Base-by-base conservation (phyloP, 805 yeast species). In the Huiozyma sinensis region DNA sequence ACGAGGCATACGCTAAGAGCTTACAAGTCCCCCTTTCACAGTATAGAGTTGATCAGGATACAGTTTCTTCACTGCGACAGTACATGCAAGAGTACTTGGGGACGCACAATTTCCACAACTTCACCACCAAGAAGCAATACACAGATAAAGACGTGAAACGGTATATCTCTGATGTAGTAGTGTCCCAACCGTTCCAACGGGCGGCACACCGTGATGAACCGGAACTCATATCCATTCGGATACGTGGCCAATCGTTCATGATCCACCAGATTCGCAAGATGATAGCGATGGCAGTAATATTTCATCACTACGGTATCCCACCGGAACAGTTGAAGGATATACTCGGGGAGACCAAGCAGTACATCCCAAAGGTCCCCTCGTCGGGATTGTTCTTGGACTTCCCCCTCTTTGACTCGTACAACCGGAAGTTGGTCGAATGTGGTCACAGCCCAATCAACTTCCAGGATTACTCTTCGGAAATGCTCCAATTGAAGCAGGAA, bases 201-300 rank as follows among this genome's bases (percentile, higher is more conserved):
- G 95, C 38, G 5, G 6, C n/a, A 4, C 11, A 32, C 8, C 28
- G 24, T 7, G n/a, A 12, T n/a, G 34, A 36, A 4, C n/a, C 28
- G 7, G 43, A 88, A 58, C 88, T 96, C 95, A 72, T 83, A 1
- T 82, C 94, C 2, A 78, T 88, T 56, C 85, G 85, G 66, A 82
- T 88, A 52, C 96, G 88, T 61, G 97, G 97, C 6, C 96, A 89
- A 65, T 83, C 95, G 6, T 89, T 88, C 63, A 89, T 88, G 95
- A 71, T 88, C 47, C 96, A 88, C 65, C 96, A 88, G 69, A 89
- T 88, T 57, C 76, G 97, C 55, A 89, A 89, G 60, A 88, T 88
- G 96, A 82, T 88, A 46, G 85, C 95, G 28, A 77, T 87, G 86
- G 90, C 89, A 1, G 74, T 85, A 0, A 69, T 88, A 44, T 75